A percentile compares a stretch with the other conserved stretches of the same genome.
Evolutionary conservation across 345 rosid species (phyloP).

Genomic region (Iberis pinnata): DNA sequence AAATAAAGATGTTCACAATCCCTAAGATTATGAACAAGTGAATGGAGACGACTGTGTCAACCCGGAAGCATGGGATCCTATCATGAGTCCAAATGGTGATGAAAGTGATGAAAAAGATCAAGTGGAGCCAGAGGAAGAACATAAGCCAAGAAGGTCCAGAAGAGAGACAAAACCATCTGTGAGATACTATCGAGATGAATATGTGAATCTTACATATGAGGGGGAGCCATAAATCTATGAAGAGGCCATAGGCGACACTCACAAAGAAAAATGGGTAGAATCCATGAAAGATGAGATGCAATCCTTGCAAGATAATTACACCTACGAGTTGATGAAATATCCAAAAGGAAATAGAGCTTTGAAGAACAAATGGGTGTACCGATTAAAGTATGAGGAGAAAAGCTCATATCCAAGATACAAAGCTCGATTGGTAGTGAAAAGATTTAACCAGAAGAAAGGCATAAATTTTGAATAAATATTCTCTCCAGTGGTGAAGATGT

Average conservation of each 20-base stretch:
- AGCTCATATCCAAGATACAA: neutral
- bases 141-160: neutral
- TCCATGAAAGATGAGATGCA: neutral
- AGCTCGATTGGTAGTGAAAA: neutral
- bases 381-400: neutral
- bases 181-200: neutral
- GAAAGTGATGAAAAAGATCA: neutral
- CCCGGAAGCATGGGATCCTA: neutral
- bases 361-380: neutral
- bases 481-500: neutral
- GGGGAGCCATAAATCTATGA: neutral
- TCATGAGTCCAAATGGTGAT: neutral
- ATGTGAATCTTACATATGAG: neutral
- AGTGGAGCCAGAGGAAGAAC: neutral
- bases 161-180: neutral
- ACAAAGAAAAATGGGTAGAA: neutral
- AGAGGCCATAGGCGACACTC: neutral
- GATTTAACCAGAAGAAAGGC: neutral
- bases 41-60: neutral
- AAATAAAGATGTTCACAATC: neutral
- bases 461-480: neutral
- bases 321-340: neutral
- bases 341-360: neutral
- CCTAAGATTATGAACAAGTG: neutral
- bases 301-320: neutral